Evolutionary conservation across 805 yeast genomes (phyloP).

Genomic region (Jamesozyma hellenica): DNA sequence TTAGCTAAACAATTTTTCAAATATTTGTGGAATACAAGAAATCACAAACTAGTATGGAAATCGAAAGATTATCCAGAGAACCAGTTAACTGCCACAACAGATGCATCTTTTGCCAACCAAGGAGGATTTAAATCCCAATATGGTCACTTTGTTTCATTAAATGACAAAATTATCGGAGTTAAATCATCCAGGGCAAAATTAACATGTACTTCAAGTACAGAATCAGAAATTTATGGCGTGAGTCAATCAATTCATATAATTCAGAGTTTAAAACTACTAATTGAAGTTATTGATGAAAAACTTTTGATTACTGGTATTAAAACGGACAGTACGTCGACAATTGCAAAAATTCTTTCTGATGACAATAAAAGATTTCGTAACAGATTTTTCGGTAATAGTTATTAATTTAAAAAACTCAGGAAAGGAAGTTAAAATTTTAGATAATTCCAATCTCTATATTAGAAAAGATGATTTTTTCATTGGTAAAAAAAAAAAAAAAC

Average conservation of each 20-base stretch:
- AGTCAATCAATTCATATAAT: not conserved
- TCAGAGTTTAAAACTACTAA: not conserved
- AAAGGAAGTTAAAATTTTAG: too few relatives aligned
- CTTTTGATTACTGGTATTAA: not conserved
- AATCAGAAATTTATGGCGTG: slow-evolving; percentile 2
- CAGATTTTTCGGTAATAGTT: not conserved
- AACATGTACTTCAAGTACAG: not conserved
- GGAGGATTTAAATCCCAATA: slow-evolving; percentile 3
- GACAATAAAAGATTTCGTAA: not conserved
- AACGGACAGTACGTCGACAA: not conserved
- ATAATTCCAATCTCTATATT: too few relatives aligned
- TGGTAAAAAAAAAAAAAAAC: too few relatives aligned
- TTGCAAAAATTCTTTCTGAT: not conserved
- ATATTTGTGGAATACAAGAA: slow-evolving; percentile 5
- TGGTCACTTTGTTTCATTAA: not conserved
- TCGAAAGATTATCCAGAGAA: not conserved
- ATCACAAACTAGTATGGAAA: slow-evolving; percentile 5
- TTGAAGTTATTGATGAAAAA: not conserved
- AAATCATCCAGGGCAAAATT: slow-evolving; percentile 1
- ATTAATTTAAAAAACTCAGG: too few relatives aligned
- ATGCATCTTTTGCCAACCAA: slow-evolving; percentile 5
- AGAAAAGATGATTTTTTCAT: too few relatives aligned
- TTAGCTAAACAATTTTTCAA: slow-evolving; percentile 2
- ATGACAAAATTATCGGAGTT: slow-evolving; percentile 1
- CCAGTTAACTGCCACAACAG: not conserved